phyloP scores from a whole-genome alignment of 345 rosid species.

The Populus nigra region DNA sequence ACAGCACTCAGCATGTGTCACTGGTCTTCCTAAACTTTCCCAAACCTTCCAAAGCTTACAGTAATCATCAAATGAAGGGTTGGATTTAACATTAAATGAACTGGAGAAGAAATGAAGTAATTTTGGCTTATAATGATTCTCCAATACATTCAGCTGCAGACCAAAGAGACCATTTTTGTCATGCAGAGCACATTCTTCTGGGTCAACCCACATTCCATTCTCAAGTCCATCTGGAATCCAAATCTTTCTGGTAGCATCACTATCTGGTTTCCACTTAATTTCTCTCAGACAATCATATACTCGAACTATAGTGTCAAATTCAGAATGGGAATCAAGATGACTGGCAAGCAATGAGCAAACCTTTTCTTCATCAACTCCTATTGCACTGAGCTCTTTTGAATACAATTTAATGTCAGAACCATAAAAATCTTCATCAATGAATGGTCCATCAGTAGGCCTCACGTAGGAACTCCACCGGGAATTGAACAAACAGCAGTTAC shows the following conservation, averaged over 20 bases:
- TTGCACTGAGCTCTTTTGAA: conserved; percentile 38
- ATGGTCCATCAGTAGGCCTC: conserved; percentile 61
- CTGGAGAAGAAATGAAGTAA: conserved; percentile 40
- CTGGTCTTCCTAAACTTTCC: conserved; percentile 35
- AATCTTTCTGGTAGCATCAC: conserved; percentile 23
- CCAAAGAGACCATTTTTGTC: conserved; percentile 53
- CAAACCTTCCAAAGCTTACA: conserved; percentile 65
- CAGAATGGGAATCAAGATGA: conserved; percentile 38
- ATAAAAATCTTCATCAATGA: conserved; percentile 61
- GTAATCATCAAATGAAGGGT: conserved; percentile 53
- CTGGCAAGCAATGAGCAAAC: conserved; percentile 38
- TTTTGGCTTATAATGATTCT: conserved; percentile 33
- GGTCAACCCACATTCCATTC: conserved; percentile 48
- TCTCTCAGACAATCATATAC: conserved; percentile 43
- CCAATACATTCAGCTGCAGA: conserved; percentile 43
- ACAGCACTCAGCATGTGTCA: conserved; percentile 50
- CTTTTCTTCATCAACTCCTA: conserved; percentile 46
- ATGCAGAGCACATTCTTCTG: conserved; percentile 43
- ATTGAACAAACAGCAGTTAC: conserved; percentile 44
- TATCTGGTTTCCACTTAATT: conserved; percentile 34
- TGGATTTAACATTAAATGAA: conserved; percentile 36
- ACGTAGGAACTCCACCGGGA: conserved; percentile 32
- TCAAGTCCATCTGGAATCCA: conserved; percentile 53
- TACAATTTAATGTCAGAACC: conserved; percentile 32
- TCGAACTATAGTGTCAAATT: conserved; percentile 40